Conservation (phyloP, 805 yeast genomes). For the Wickerhamomyces pijperi region DNA sequence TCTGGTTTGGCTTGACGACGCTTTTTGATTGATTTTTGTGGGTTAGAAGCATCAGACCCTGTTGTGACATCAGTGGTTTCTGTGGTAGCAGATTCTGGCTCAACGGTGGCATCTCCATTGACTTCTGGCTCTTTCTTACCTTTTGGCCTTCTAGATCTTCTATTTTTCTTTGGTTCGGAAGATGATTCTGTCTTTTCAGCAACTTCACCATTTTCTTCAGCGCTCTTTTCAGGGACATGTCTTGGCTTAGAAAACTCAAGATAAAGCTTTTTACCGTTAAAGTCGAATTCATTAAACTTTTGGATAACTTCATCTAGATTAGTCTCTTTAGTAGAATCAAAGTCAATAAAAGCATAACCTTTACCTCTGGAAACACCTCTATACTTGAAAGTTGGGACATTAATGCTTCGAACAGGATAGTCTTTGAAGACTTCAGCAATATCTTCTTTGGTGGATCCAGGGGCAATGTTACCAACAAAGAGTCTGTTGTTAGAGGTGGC, state of each 20-base stretch:
- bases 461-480: conserved; percentile 54
- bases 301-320: conserved; percentile 33
- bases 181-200: not conserved
- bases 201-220: not conserved
- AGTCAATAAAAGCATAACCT: conserved; percentile 43
- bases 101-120: no score
- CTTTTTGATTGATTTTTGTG: conserved; percentile 5
- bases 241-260: conserved; percentile 42
- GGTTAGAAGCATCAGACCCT: conserved; percentile 1
- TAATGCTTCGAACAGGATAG: conserved; percentile 33
- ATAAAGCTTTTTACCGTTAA: conserved; percentile 36
- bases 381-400: conserved; percentile 36
- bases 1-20: conserved; percentile 10
- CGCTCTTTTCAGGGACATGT: conserved; percentile 3
- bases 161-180: not conserved
- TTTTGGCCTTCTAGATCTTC: conserved; percentile 11
- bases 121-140: no score
- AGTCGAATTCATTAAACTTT: conserved; percentile 28
- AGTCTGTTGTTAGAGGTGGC: conserved; percentile 26
- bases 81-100: not conserved
- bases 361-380: conserved; percentile 36
- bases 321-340: conserved; percentile 17
- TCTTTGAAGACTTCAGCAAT: conserved; percentile 38
- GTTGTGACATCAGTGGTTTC: conserved; percentile 3
- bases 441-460: conserved; percentile 46